phyloP scores from a whole-genome alignment of 148 eudicot species.

The Pharnaceum exiguum region DNA sequence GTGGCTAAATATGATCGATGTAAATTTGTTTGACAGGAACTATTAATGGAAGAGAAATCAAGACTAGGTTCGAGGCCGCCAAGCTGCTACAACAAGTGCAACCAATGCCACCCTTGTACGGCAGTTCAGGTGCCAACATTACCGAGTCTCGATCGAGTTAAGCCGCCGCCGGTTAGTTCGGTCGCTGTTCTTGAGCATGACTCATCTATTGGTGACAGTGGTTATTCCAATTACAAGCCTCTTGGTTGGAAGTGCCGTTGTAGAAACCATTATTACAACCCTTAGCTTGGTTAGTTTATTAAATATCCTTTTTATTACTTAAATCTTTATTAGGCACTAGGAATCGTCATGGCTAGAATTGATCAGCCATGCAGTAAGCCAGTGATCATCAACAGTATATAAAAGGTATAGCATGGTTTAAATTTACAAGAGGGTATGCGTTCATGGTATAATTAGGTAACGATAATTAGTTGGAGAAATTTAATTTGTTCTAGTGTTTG shows the following conservation, averaged over 20 bases:
- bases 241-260: slow-evolving; percentile 91
- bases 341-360: neutral
- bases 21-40: slow-evolving; percentile 32
- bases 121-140: slow-evolving; percentile 74
- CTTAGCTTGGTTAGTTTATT: slow-evolving; percentile 33
- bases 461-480: no score
- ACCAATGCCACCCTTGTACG: slow-evolving; percentile 87
- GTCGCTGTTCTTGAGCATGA: slow-evolving; percentile 1
- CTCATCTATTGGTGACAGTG: slow-evolving; percentile 24
- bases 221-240: slow-evolving; percentile 93
- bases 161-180: slow-evolving; percentile 8
- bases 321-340: neutral
- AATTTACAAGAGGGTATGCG: no score
- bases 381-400: no score
- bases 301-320: neutral
- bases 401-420: no score
- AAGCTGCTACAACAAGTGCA: slow-evolving; percentile 93
- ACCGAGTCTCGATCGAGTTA: slow-evolving; percentile 41
- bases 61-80: slow-evolving; percentile 92
- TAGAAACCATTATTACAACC: slow-evolving; percentile 57
- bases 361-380: slow-evolving; percentile 1
- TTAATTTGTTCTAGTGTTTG: no score
- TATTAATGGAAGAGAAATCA: slow-evolving; percentile 56
- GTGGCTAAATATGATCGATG: neutral
- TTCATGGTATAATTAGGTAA: no score